phyloP scores from a whole-genome alignment of 768 basidiomycete genomes.

The Boletus rubroflammeus region DNA sequence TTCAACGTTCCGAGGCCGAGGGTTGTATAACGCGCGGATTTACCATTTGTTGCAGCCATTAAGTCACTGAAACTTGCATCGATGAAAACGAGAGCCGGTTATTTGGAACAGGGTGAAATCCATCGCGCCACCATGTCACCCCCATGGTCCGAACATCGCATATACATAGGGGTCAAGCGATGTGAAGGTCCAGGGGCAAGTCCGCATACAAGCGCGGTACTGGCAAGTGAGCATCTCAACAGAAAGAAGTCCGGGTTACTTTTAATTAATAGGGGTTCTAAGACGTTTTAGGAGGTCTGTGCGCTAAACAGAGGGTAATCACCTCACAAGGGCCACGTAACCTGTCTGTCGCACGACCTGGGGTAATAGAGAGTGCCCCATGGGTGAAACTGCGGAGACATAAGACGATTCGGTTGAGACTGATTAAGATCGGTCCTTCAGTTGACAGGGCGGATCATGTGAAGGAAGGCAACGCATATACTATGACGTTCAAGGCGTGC shows the following conservation, averaged over 20 bases:
- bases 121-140: constrained; percentile 1
- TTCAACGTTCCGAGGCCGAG: neutral
- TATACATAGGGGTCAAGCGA: neutral
- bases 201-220: neutral
- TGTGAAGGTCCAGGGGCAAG: constrained; percentile 8
- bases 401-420: constrained; percentile 4
- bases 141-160: neutral
- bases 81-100: constrained; percentile 3
- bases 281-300: neutral
- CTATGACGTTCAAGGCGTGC: constrained; percentile 15
- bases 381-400: constrained; percentile 21
- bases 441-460: constrained; percentile 25
- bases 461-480: constrained; percentile 17
- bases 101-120: neutral
- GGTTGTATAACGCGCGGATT: neutral
- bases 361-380: constrained; percentile 29
- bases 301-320: constrained; percentile 8
- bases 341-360: constrained; percentile 26
- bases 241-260: constrained; percentile 2
- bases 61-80: constrained; percentile 1
- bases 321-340: constrained; percentile 7
- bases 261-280: constrained; percentile 8
- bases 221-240: constrained; percentile 3
- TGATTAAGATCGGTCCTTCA: constrained; percentile 13
- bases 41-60: constrained; percentile 6